Conservation (phyloP, 2,329 filamentous ascomycete genomes). For the Neofusicoccum laricinum region DNA sequence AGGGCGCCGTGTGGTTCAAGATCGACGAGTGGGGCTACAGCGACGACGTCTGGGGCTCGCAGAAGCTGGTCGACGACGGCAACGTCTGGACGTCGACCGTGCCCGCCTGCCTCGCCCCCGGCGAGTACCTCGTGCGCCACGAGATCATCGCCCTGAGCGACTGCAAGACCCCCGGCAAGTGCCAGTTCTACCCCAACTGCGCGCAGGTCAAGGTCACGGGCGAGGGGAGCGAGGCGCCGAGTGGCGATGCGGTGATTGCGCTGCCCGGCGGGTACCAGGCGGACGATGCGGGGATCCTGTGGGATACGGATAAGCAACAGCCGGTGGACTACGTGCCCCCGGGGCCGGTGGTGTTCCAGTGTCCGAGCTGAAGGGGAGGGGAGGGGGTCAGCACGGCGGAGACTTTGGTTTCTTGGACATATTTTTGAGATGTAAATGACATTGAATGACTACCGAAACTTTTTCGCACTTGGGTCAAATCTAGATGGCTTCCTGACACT, state of each 20-base stretch:
- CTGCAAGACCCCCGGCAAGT: conserved; percentile 35
- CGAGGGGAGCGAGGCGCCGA: background rate
- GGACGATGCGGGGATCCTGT: background rate
- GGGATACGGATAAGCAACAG: conserved; percentile 1
- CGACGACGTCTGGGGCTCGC: conserved; percentile 31
- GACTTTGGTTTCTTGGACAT: background rate
- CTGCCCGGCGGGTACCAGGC: background rate
- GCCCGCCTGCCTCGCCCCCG: conserved; percentile 26
- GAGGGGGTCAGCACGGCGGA: background rate
- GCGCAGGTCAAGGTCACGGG: conserved; percentile 32
- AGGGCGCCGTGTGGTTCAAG: conserved; percentile 37
- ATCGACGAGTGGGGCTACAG: conserved; percentile 38
- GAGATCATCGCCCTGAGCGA: conserved; percentile 43
- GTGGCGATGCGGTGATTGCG: background rate
- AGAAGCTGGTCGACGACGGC: conserved; percentile 9
- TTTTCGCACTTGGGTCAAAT: no score
- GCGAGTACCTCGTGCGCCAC: conserved; percentile 41
- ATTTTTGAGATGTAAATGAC: background rate
- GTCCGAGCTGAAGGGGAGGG: background rate
- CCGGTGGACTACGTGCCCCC: background rate
- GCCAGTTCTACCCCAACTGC: conserved; percentile 46
- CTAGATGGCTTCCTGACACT: no score
- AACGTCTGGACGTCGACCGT: conserved; percentile 22
- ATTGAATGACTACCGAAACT: no score
- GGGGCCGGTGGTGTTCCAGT: background rate